A percentile compares a stretch with the other conserved stretches of the same genome.
Evolutionary conservation across 2,329 filamentous ascomycete species (phyloP).

Genomic region (Phoma sp.): DNA sequence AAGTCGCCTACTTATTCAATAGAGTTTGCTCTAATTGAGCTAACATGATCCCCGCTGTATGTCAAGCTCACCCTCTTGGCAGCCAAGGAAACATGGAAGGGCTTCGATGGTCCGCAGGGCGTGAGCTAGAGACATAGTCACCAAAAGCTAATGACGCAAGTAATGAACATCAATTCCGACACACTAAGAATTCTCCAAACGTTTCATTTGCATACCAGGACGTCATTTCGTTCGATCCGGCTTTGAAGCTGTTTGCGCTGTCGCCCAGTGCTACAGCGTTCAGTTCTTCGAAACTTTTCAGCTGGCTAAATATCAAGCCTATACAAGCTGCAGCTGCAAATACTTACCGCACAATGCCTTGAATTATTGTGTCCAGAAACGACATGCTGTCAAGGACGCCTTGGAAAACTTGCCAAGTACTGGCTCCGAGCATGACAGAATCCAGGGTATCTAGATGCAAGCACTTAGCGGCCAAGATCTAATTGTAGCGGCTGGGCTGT

Average conservation of each 20-base stretch:
- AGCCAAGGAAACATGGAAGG: slow-evolving; percentile 5
- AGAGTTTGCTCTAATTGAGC: background rate
- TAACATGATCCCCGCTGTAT: background rate
- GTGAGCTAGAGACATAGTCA: background rate
- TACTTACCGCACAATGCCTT: background rate
- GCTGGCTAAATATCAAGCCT: background rate
- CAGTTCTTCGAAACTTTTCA: background rate
- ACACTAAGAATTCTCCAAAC: background rate
- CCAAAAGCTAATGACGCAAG: background rate
- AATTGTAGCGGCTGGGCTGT: background rate
- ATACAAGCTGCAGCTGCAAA: background rate
- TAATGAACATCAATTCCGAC: background rate
- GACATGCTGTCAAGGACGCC: background rate
- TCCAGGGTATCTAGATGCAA: background rate
- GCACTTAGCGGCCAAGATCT: background rate
- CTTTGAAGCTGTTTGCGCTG: background rate
- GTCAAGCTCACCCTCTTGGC: background rate
- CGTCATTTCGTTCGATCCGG: background rate
- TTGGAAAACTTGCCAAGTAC: background rate
- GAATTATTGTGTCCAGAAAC: background rate
- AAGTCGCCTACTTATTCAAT: background rate
- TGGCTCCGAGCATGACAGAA: background rate
- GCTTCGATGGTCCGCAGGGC: background rate
- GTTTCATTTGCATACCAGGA: background rate
- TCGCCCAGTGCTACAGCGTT: background rate